Base-by-base conservation (phyloP, 2,329 filamentous ascomycete genomes). In the Pseudogymnoascus sp. region DNA sequence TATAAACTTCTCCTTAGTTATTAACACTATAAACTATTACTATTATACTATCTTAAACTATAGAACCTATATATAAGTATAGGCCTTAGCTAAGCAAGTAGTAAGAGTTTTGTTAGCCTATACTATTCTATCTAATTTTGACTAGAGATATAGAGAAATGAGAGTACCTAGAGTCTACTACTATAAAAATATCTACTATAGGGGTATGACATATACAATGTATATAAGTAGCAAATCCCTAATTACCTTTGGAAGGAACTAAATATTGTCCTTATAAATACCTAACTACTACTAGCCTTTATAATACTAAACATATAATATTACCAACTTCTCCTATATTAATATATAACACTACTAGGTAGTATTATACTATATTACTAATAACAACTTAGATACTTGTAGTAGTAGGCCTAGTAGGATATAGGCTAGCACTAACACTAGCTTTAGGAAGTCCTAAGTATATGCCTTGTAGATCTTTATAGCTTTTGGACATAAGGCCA, bases 1-100 rank as follows among this genome's bases (percentile, higher is more conserved):
- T n/a, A n/a, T n/a, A 58, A 64, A 65, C 60, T 65, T 65, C 45
- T 65, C 36, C 42, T 64, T 65, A 9, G 25, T 63, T 35, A 65
- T 65, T 13, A 18, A 60, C 15, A 6, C 61, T 25, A 15, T 12
- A 18, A 64, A 42, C 15, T 65, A 7, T 6, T 15, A 27, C 40
- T 21, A 65, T 31, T 61, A 62, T 10, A 31, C 62, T 1, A 31
- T 63, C 37, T 64, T 21, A 12, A 65, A 31, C 4, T 25, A n/a
- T 18, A 18, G 63, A n/a, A 65, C 58, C 48, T 64, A 40, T 2
- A 21, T 39, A 29, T 39, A 27, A 35, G 60, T 40, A 58, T 15
- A 65, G 18, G 37, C 60, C 15, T 64, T 63, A 5, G 2, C 21
- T 37, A 65, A 48, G 39, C 33, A 65, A 25, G 31, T 33, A 45